Evolutionary conservation across 1,284 basidiomycete species (phyloP).

Genomic region (Cutaneotrichosporon arboriforme): DNA sequence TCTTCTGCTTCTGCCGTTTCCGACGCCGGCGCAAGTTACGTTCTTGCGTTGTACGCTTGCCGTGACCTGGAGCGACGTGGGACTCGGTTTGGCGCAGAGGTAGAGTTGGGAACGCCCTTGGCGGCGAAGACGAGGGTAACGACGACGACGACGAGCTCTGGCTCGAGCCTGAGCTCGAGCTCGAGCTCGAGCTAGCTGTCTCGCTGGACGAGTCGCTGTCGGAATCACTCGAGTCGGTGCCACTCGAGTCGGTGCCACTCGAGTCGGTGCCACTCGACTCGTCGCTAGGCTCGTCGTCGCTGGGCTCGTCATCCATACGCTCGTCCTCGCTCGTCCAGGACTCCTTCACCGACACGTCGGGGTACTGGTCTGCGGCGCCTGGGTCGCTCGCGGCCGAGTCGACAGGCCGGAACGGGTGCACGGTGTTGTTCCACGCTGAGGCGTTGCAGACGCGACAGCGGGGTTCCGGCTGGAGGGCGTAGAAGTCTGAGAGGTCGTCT

Average conservation of each 20-base stretch:
- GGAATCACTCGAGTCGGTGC: not conserved
- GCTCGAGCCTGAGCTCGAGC: not conserved
- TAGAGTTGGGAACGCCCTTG: constrained; percentile 2
- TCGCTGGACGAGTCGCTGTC: not conserved
- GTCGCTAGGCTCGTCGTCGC: too few species aligned
- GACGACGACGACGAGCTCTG: constrained; percentile 9
- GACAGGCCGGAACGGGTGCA: too few species aligned
- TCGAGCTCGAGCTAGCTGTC: not conserved
- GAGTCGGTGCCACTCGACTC: not conserved
- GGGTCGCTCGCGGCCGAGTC: too few species aligned
- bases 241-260: not conserved
- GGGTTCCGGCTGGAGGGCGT: too few species aligned
- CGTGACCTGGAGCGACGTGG: constrained; percentile 36
- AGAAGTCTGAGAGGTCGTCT: too few species aligned
- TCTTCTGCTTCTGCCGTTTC: constrained; percentile 25
- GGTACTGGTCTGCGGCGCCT: too few species aligned
- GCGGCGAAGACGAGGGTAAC: constrained; percentile 1
- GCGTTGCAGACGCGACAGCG: too few species aligned
- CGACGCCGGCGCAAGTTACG: constrained; percentile 35
- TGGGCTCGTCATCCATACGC: too few species aligned
- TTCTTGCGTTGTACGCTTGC: constrained; percentile 35
- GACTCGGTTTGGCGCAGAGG: constrained; percentile 1
- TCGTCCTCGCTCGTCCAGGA: too few species aligned
- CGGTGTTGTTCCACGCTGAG: too few species aligned
- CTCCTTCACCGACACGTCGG: too few species aligned